Conservation (phyloP, 2,329 filamentous ascomycete genomes). For the Sclerotinia borealis region DNA sequence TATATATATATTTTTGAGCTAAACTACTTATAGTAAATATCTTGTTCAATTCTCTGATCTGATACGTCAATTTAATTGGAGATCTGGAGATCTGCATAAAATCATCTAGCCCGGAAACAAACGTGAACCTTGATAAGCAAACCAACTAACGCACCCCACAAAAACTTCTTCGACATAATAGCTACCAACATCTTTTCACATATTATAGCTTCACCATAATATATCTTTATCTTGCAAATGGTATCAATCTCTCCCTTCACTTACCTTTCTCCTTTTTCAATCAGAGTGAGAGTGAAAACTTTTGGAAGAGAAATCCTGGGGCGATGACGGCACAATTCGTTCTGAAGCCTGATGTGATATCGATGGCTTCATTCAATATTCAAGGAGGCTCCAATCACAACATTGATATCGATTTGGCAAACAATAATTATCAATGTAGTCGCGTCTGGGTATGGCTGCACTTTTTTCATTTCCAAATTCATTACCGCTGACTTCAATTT, state of each 20-base stretch:
- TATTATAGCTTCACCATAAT: not conserved
- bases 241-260: not conserved
- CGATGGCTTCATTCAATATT: not conserved
- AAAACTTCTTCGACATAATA: not conserved
- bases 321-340: not conserved
- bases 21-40: not conserved
- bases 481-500: not conserved
- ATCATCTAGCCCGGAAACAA: not conserved
- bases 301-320: not conserved
- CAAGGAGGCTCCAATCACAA: not conserved
- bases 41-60: not conserved
- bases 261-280: not conserved
- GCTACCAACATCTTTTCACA: not conserved
- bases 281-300: not conserved
- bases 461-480: not conserved
- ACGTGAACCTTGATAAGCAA: not conserved
- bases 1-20: not conserved
- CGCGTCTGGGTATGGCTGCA: conserved; percentile 15
- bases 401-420: not conserved
- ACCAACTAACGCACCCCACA: not conserved
- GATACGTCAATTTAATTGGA: not conserved
- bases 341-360: not conserved
- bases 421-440: not conserved
- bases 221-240: not conserved
- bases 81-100: not conserved